Conservation (phyloP, 306 rosid species). For the Medicago truncatula region DNA sequence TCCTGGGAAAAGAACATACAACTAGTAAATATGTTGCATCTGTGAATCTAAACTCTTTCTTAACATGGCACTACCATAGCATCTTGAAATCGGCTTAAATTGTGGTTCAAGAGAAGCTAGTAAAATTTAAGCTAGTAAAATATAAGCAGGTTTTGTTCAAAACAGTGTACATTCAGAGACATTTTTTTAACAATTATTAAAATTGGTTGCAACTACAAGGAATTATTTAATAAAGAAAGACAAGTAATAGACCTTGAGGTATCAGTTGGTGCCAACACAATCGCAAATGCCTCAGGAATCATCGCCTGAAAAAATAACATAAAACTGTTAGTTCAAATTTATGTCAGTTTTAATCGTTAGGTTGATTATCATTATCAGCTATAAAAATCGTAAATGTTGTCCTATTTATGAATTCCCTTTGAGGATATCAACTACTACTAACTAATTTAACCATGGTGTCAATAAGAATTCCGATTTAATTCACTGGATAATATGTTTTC, state of each 20-base stretch:
- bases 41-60: not conserved
- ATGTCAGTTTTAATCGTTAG: not conserved
- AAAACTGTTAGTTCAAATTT: slow-evolving; percentile 28
- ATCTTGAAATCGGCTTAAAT: not conserved
- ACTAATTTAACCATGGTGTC: slow-evolving; percentile 9
- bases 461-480: slow-evolving; percentile 27
- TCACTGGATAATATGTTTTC: slow-evolving; percentile 2
- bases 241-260: slow-evolving; percentile 56
- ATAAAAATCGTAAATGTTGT: slow-evolving; percentile 3
- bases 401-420: slow-evolving; percentile 9
- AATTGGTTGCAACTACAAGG: not conserved
- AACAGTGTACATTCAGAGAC: not conserved
- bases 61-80: not conserved
- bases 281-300: slow-evolving; percentile 88
- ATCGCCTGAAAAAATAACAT: slow-evolving; percentile 54
- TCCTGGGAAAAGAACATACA: slow-evolving; percentile 46
- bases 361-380: slow-evolving; percentile 4
- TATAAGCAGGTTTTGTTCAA: not conserved
- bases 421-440: slow-evolving; percentile 30
- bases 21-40: not conserved
- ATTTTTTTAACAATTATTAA: not conserved
- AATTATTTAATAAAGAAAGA: not conserved
- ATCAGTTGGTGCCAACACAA: slow-evolving; percentile 86
- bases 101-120: not conserved
- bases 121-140: not conserved